These are phyloP conservation scores for Ophiostoma sp. DNA, from an alignment of 2,329 filamentous ascomycete species.

Conservation along the genomic window DNA sequence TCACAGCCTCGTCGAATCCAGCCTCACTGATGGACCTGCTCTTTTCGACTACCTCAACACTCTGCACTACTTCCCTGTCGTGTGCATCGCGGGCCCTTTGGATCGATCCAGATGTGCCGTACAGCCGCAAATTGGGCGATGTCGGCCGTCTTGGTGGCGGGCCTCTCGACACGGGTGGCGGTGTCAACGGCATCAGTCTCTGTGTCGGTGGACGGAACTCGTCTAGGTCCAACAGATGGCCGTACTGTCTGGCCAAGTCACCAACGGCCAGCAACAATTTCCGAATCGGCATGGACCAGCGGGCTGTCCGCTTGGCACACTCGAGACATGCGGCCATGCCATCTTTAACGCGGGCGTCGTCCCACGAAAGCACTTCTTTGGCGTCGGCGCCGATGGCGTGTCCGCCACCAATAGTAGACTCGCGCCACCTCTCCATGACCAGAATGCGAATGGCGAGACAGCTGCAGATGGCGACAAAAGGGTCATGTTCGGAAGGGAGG, in stretches of 20 bases:
- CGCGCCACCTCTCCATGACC: background rate
- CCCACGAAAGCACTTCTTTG: background rate
- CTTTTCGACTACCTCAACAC: background rate
- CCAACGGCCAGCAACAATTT: conserved; percentile 13
- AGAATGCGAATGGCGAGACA: conserved; percentile 7
- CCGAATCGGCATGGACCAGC: conserved; percentile 19
- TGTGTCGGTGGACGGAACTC: background rate
- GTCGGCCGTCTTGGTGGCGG: background rate
- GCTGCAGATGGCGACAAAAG: conserved; percentile 17
- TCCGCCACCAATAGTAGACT: background rate
- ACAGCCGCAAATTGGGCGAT: background rate
- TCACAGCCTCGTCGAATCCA: background rate
- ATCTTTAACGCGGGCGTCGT: conserved; percentile 2
- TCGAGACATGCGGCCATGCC: background rate
- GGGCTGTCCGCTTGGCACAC: conserved; percentile 5
- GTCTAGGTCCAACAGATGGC: conserved; percentile 13
- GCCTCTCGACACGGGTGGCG: background rate
- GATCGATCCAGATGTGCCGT: conserved; percentile 9
- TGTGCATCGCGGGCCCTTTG: conserved; percentile 3
- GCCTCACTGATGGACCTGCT: background rate
- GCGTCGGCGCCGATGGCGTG: background rate
- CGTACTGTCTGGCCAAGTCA: conserved; percentile 11
- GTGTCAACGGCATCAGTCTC: background rate
- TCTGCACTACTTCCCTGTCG: conserved; percentile 7
- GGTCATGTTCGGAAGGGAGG: background rate